Evolutionary conservation across 2,329 filamentous ascomycete genomes (phyloP), one percentile per base, ranked within the genome.

Genomic region (Clonostachys rosea): DNA sequence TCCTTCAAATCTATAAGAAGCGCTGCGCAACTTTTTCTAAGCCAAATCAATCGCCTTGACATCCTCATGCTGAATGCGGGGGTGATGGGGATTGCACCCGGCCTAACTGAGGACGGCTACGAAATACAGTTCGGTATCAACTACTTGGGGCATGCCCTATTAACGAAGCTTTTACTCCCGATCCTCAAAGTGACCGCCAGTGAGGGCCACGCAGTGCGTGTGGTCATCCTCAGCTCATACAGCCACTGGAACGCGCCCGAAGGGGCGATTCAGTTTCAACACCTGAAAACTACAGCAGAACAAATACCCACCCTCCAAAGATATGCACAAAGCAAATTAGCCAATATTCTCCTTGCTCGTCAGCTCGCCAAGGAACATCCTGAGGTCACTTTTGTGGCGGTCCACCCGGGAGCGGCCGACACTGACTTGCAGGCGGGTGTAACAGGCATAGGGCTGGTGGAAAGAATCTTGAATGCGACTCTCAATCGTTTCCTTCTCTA

Each of bases 141-240:
- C 55, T 70, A 81, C 54, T 58, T 82, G 3, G 67, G 61, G 5
- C 75, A 79, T 53, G 81, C 80, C 60, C 65, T 79, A 0, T 65
- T 81, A 13, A 72, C 76, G 53, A 62, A 75, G 10, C 64, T 78
- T 1, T 60, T 80, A 18, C 69, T 69, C 41, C 57, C 65, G 1
- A 54, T 63, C 0, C 56, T 79, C 5, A 58, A 77, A 11, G 10
- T 6, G 24, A 43, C 42, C n/a, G 42, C 30, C 11, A 30, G 24
- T n/a, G 14, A 12, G 5, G 12, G 9, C 2, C 13, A n/a, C 16
- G 51, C 52, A 14, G 54, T 55, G 5, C 57, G 59, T 30, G 54
- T 60, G 13, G 47, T 60, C 3, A 45, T 48, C 9, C 47, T 58
- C 30, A 40, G 54, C 10, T 61, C 59, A 14, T 44, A 39, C 6